Percentiles rank a stretch among this genome's conserved stretches.
Evolutionary conservation across 192 early-diverging fungal genomes (phyloP).

Genomic region (Chytriomyces sp.): DNA sequence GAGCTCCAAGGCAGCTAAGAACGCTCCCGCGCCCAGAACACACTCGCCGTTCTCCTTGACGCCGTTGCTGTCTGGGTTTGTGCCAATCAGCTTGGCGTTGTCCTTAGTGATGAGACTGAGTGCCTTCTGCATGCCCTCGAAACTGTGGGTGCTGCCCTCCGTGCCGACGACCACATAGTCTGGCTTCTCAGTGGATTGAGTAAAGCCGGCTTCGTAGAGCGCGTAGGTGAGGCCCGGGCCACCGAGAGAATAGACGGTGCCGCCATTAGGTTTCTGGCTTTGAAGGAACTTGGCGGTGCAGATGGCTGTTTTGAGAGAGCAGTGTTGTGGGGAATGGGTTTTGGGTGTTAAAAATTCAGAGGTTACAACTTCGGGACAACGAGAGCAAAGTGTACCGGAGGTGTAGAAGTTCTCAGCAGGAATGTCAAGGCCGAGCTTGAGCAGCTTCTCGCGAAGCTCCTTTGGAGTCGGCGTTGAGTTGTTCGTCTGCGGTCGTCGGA

Average conservation of each 20-base stretch:
- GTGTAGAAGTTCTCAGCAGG: slow-evolving; percentile 59
- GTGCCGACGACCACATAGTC: slow-evolving; percentile 63
- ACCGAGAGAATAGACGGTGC: slow-evolving; percentile 7
- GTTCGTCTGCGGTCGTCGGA: slow-evolving; percentile 46
- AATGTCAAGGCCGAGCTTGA: slow-evolving; percentile 54
- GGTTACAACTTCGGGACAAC: not conserved
- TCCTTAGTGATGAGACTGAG: slow-evolving; percentile 51
- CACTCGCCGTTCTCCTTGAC: slow-evolving; percentile 43
- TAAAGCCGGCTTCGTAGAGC: slow-evolving; percentile 63
- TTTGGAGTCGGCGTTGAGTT: slow-evolving; percentile 63
- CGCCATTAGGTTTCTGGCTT: slow-evolving; percentile 52
- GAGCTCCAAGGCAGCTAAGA: slow-evolving; percentile 56
- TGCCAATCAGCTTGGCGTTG: slow-evolving; percentile 64
- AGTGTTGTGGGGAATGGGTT: not conserved
- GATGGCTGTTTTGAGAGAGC: slow-evolving; percentile 38
- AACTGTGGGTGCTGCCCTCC: slow-evolving; percentile 56
- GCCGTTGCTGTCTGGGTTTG: slow-evolving; percentile 63
- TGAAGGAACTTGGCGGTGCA: slow-evolving; percentile 60
- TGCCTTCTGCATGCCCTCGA: slow-evolving; percentile 54
- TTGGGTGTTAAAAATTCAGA: not conserved
- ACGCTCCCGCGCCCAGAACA: slow-evolving; percentile 61
- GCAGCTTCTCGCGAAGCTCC: slow-evolving; percentile 56
- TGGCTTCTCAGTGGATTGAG: slow-evolving; percentile 58
- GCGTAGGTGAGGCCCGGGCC: slow-evolving; percentile 45
- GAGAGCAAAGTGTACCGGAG: slow-evolving; percentile 7